A percentile compares a stretch with the other conserved stretches of the same genome.
phyloP scores from a whole-genome alignment of 495 filamentous ascomycete genomes.

The Aspergillus heteromorphus region DNA sequence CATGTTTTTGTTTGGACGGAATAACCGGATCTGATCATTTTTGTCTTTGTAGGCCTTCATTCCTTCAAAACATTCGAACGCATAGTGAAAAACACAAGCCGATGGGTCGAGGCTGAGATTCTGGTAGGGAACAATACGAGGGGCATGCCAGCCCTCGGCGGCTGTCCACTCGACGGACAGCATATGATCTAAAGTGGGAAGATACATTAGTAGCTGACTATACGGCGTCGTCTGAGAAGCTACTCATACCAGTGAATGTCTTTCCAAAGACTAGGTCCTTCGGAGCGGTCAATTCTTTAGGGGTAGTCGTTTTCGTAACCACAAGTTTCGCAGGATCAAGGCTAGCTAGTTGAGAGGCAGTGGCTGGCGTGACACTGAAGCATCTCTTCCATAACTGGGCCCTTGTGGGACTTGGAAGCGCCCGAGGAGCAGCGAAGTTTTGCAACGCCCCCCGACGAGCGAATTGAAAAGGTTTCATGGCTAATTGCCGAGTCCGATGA shows the following conservation, averaged over 20 bases:
- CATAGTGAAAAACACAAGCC: conserved; percentile 97
- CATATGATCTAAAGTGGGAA: conserved; percentile 76
- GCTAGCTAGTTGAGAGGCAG: conserved; percentile 48
- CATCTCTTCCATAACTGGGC: conserved; percentile 35
- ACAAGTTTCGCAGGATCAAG: conserved; percentile 73
- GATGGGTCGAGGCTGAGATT: conserved; percentile 94
- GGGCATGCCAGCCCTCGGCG: conserved; percentile 68
- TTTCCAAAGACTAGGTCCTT: conserved; percentile 82
- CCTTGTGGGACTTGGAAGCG: conserved; percentile 21
- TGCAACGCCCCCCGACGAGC: conserved; percentile 32
- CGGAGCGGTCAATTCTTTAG: conserved; percentile 65
- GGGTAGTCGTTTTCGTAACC: conserved; percentile 67
- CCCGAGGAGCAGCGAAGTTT: conserved; percentile 22
- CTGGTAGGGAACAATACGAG: conserved; percentile 86
- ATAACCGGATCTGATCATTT: conserved; percentile 69
- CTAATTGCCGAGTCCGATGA: not conserved
- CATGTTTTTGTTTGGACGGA: conserved; percentile 98
- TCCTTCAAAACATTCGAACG: conserved; percentile 94
- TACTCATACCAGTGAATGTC: conserved; percentile 70
- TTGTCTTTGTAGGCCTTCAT: conserved; percentile 96
- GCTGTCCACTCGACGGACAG: conserved; percentile 91
- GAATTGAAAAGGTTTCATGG: conserved; percentile 41
- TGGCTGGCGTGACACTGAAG: conserved; percentile 59
- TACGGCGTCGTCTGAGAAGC: not conserved
- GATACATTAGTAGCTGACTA: conserved; percentile 17